Percentiles rank a stretch among this genome's conserved stretches.
phyloP scores from a whole-genome alignment of 768 basidiomycete species.

The Rhizopogon vesiculosus region DNA sequence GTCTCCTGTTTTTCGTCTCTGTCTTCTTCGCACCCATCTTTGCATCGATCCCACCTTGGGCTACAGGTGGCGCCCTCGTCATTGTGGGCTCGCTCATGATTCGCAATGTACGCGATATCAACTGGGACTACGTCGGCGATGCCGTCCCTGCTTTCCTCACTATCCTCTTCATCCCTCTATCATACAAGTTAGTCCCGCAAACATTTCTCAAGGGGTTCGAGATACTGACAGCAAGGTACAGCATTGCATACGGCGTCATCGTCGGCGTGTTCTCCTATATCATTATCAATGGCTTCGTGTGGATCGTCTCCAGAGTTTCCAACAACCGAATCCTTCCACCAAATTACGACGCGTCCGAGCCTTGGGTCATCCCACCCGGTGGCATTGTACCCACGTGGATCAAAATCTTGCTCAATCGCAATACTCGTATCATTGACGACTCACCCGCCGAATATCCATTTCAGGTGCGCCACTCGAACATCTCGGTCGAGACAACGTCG shows the following conservation, averaged over 20 bases:
- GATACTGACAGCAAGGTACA: conserved; percentile 21
- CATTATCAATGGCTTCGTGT: conserved; percentile 67
- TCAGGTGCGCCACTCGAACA: conserved; percentile 24
- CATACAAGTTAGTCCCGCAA: conserved; percentile 58
- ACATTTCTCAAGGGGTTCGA: not conserved
- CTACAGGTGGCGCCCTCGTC: conserved; percentile 80
- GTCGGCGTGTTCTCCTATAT: conserved; percentile 70
- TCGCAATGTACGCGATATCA: conserved; percentile 80
- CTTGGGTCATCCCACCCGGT: conserved; percentile 70
- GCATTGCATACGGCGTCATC: conserved; percentile 88
- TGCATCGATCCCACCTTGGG: conserved; percentile 83
- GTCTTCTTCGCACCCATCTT: conserved; percentile 90
- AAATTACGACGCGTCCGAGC: conserved; percentile 59
- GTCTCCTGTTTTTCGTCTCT: conserved; percentile 74
- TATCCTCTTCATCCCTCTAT: conserved; percentile 71
- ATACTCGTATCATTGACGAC: not conserved
- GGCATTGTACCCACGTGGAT: conserved; percentile 66
- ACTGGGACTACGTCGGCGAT: conserved; percentile 87
- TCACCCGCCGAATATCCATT: conserved; percentile 22
- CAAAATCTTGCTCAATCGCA: conserved; percentile 20
- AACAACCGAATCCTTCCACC: conserved; percentile 61
- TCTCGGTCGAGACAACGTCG: conserved; percentile 29
- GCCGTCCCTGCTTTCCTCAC: conserved; percentile 85
- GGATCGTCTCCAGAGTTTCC: conserved; percentile 47
- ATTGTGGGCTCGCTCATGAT: conserved; percentile 91